Evolutionary conservation across 805 yeast genomes (phyloP).

Genomic region (Suhomyces pyralidae): DNA sequence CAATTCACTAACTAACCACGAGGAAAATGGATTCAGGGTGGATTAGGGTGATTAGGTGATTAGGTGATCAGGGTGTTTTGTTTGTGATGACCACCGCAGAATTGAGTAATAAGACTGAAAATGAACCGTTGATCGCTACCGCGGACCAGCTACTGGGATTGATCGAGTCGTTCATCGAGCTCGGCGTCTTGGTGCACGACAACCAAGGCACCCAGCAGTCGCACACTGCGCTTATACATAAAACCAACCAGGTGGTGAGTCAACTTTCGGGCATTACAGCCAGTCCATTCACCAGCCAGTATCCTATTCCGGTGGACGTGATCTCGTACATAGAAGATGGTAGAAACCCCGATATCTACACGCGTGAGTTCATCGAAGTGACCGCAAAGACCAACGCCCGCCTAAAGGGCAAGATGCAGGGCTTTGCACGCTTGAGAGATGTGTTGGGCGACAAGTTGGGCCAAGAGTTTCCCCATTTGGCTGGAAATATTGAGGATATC

Average conservation of each 20-base stretch:
- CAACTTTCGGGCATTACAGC: constrained; percentile 35
- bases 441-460: constrained; percentile 65
- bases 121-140: constrained; percentile 22
- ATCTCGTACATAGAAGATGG: constrained; percentile 92
- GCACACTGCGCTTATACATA: constrained; percentile 43
- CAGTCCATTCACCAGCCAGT: constrained; percentile 31
- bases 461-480: constrained; percentile 77
- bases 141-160: constrained; percentile 24
- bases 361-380: constrained; percentile 93
- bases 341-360: constrained; percentile 93
- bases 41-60: too few relatives aligned
- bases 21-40: too few relatives aligned
- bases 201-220: constrained; percentile 86
- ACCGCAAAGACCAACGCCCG: constrained; percentile 87
- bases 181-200: constrained; percentile 91
- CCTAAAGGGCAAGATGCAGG: constrained; percentile 78
- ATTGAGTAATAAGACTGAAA: constrained; percentile 14
- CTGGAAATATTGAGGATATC: constrained; percentile 55
- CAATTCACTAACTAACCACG: not conserved
- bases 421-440: constrained; percentile 60
- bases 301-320: constrained; percentile 76
- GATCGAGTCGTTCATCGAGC: constrained; percentile 77
- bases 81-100: constrained; percentile 22
- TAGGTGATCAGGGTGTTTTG: too few relatives aligned
- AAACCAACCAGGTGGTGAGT: constrained; percentile 40